Percentiles rank a stretch among this genome's conserved stretches.
phyloP scores from a whole-genome alignment of 2,329 filamentous ascomycete genomes.

The Epichloe brachyelytri region DNA sequence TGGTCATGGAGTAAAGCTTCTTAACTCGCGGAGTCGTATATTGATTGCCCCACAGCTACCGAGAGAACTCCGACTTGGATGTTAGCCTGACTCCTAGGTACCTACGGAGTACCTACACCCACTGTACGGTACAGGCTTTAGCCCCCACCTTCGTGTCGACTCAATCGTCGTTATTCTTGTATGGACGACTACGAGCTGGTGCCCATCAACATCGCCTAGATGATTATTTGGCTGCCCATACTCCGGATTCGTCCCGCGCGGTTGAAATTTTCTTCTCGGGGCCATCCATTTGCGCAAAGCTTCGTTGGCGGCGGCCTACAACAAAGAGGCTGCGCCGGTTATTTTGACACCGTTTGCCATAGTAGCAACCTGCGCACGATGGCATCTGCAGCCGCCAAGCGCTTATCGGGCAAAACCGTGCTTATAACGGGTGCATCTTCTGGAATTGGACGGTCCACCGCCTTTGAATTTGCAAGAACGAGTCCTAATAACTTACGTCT shows the following conservation, averaged over 20 bases:
- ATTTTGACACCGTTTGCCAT: not conserved
- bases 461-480: slow-evolving; percentile 87
- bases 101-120: too few relatives aligned
- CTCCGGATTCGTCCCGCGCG: not conserved
- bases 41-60: too few relatives aligned
- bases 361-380: not conserved
- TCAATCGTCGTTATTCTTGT: too few relatives aligned
- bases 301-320: not conserved
- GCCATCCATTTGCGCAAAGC: too few relatives aligned
- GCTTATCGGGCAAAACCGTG: slow-evolving; percentile 86
- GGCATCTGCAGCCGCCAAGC: slow-evolving; percentile 55
- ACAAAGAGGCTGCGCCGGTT: not conserved
- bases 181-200: not conserved
- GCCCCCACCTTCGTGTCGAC: too few relatives aligned
- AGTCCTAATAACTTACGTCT: slow-evolving; percentile 68
- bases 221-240: not conserved
- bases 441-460: slow-evolving; percentile 72
- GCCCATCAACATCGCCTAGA: not conserved
- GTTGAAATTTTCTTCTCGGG: not conserved
- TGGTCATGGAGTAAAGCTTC: too few relatives aligned
- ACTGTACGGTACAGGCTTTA: too few relatives aligned
- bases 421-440: slow-evolving; percentile 86
- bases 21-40: too few relatives aligned
- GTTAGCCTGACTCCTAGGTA: too few relatives aligned
- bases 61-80: too few relatives aligned